phyloP scores from a whole-genome alignment of 2,329 filamentous ascomycete genomes.

The Cercospora citrullina region DNA sequence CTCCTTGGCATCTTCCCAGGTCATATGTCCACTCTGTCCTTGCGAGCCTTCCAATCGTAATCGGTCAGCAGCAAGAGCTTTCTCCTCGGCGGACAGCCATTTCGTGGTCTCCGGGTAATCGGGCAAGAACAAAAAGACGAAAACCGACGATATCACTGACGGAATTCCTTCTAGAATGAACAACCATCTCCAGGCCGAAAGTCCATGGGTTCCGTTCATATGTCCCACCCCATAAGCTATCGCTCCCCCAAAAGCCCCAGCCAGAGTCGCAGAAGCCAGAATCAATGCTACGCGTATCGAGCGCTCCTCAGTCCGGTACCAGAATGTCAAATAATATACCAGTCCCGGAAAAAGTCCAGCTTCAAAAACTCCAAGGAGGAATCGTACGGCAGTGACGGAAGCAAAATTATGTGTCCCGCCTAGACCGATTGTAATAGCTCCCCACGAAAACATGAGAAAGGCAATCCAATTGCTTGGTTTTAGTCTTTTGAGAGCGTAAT shows the following conservation, averaged over 20 bases:
- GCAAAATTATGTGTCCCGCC: slow-evolving; percentile 49
- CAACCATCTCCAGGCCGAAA: slow-evolving; percentile 70
- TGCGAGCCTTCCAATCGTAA: slow-evolving; percentile 47
- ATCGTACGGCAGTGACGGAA: slow-evolving; percentile 48
- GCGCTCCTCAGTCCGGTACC: slow-evolving; percentile 38
- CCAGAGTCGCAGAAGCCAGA: slow-evolving; percentile 37
- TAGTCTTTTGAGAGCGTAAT: slow-evolving; percentile 45
- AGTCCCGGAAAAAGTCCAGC: slow-evolving; percentile 59
- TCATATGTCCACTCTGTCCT: slow-evolving; percentile 47
- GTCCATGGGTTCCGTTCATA: slow-evolving; percentile 57
- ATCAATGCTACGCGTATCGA: slow-evolving; percentile 37
- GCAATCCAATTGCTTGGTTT: slow-evolving; percentile 44
- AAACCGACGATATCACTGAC: slow-evolving; percentile 54
- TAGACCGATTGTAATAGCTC: slow-evolving; percentile 34
- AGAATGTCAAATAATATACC: slow-evolving; percentile 35
- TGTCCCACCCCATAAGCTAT: slow-evolving; percentile 52
- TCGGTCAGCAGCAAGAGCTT: slow-evolving; percentile 44
- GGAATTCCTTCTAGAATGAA: slow-evolving; percentile 61
- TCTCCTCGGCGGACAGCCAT: slow-evolving; percentile 46
- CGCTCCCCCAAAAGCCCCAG: slow-evolving; percentile 40
- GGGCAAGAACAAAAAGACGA: slow-evolving; percentile 57
- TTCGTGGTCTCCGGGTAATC: slow-evolving; percentile 54
- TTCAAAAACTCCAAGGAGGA: slow-evolving; percentile 49
- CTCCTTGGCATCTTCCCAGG: slow-evolving; percentile 49
- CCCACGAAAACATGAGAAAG: slow-evolving; percentile 37